Conservation (phyloP, 2,329 filamentous ascomycete species). For the Phaeosphaeria sp. region DNA sequence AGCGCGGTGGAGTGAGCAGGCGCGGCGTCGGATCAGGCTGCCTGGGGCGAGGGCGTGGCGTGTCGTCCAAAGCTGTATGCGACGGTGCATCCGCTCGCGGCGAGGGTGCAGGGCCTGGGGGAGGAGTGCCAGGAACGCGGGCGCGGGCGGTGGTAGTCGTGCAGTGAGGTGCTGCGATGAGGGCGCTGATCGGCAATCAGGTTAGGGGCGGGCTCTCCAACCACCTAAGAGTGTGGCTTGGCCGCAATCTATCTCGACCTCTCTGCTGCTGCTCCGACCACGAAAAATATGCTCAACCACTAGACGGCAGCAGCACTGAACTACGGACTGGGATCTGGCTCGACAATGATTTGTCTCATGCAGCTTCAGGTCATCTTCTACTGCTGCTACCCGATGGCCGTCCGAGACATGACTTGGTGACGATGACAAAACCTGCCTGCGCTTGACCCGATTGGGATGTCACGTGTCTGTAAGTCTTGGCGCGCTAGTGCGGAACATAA, state of each 20-base stretch:
- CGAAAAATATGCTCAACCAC: neutral
- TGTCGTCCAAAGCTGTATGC: conserved; percentile 28
- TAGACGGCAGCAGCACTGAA: neutral
- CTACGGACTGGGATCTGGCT: neutral
- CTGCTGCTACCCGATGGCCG: conserved; percentile 1
- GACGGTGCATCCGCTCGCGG: conserved; percentile 36
- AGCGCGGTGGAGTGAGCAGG: conserved; percentile 28
- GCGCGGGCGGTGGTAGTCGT: conserved; percentile 28
- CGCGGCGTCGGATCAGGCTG: conserved; percentile 25
- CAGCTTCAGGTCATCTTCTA: neutral
- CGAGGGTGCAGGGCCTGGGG: conserved; percentile 31
- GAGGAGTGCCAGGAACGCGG: conserved; percentile 31
- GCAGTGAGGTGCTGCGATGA: conserved; percentile 36
- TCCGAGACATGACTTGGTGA: neutral
- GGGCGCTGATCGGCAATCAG: conserved; percentile 26
- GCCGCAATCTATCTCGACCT: conserved; percentile 5
- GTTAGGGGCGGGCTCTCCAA: conserved; percentile 19
- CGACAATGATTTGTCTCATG: neutral
- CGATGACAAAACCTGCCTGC: conserved; percentile 5
- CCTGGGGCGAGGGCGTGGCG: conserved; percentile 30
- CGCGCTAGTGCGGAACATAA: conserved; percentile 4
- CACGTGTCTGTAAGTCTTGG: conserved; percentile 1
- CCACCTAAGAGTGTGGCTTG: conserved; percentile 18
- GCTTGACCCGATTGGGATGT: neutral
- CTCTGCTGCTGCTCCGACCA: neutral